Evolutionary conservation across 2,329 filamentous ascomycete species (phyloP), one percentile per base, ranked within the genome.

Genomic region (Monilinia aucupariae): DNA sequence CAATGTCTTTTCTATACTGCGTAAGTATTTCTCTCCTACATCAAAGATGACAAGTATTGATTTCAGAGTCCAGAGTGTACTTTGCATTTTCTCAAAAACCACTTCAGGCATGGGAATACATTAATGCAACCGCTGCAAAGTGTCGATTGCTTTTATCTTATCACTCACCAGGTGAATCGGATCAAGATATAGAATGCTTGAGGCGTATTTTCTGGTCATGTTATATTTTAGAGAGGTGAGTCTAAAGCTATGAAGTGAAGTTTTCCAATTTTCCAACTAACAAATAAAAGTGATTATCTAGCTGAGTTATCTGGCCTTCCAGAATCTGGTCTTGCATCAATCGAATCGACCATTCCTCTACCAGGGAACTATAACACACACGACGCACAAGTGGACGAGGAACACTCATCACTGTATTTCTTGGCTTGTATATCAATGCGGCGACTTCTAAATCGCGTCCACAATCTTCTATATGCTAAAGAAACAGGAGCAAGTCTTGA

Each of bases 161-260:
- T 53, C 74, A 75, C 2, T 70, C 72, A 0, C 70, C 67, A 3
- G 73, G 71, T 10, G 74, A 75, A 37, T 71, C 71, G 0, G 66
- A 69, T 0, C 76, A 81, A 64, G 77, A 80, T 3, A 72, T 77
- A 45, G 80, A 82, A 67, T 78, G 80, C 3, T 77, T 81, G 0
- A 73, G 78, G 17, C 73, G 81, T 1, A 81, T 82, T 59, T 83
- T 82, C 65, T 83, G 80, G 80, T 79, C 81, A 0, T 82, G 80
- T 63, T 82, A 82, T 61, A 80, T 83, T 13, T 74, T 83, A 0
- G 80, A 83, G 68, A 81, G 79, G 79, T 78, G 47, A 8, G 43
- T 22, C 20, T 32, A 6, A 25, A 17, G 12, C 20, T 8, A 20
- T 12, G 10, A 8, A 43, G 3, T 9, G 3, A 48, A 20, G 17